These are phyloP conservation scores for Harrya chromipes DNA, from an alignment of 768 basidiomycete species.

Conservation along the genomic window DNA sequence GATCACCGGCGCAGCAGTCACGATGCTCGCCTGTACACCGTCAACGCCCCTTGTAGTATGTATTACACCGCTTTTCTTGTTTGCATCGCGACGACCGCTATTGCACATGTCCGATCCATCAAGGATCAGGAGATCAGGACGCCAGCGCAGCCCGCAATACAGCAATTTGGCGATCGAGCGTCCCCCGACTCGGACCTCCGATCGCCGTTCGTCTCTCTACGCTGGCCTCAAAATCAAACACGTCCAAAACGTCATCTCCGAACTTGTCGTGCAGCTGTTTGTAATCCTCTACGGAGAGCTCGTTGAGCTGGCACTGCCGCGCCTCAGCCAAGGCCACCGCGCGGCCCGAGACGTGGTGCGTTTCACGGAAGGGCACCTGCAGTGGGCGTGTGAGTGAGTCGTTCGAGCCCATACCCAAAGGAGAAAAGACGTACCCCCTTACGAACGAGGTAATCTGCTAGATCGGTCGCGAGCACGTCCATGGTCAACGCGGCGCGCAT, in stretches of 20 bases:
- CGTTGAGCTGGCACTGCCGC: slow-evolving; percentile 74
- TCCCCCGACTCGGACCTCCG: slow-evolving; percentile 84
- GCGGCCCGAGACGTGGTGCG: slow-evolving; percentile 95
- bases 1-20: no score
- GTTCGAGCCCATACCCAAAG: not conserved
- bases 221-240: slow-evolving; percentile 95
- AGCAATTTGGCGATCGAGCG: slow-evolving; percentile 82
- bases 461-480: slow-evolving; percentile 98
- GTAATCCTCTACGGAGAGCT: slow-evolving; percentile 78
- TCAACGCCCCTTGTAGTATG: no score
- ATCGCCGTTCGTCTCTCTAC: slow-evolving; percentile 91
- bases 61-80: no score
- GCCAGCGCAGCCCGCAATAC: slow-evolving; percentile 62
- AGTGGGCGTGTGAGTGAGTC: not conserved
- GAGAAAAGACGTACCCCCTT: slow-evolving; percentile 73
- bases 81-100: no score
- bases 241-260: slow-evolving; percentile 69
- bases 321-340: slow-evolving; percentile 94
- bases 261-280: slow-evolving; percentile 74
- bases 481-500: slow-evolving; percentile 91
- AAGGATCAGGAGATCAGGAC: slow-evolving; percentile 15
- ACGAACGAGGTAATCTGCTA: slow-evolving; percentile 97
- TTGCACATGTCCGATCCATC: no score
- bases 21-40: no score
- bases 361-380: slow-evolving; percentile 97